Evolutionary conservation across 164 flowering plant species (phyloP).

Genomic region (Umbellularia californica): DNA sequence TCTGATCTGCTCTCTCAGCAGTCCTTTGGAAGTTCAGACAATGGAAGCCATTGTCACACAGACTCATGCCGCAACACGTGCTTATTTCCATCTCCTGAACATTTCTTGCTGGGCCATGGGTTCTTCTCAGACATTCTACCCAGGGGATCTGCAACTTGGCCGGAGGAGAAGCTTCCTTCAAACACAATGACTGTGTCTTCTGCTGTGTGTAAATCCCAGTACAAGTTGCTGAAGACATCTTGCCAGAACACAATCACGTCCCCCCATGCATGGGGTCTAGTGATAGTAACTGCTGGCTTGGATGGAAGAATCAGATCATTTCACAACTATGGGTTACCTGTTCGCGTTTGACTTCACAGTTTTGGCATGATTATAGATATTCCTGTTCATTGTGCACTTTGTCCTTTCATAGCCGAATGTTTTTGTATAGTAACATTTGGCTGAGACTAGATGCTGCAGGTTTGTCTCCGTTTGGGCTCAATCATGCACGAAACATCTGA

Average conservation of each 20-base stretch:
- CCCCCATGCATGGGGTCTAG: slow-evolving; percentile 78
- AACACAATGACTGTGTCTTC: slow-evolving; percentile 23
- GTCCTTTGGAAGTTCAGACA: slow-evolving; percentile 6
- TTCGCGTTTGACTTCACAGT: slow-evolving; percentile 32
- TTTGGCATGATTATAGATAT: neutral
- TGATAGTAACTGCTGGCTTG: slow-evolving; percentile 79
- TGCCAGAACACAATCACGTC: slow-evolving; percentile 40
- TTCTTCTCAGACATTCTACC: slow-evolving; percentile 46
- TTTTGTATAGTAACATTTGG: neutral
- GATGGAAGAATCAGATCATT: slow-evolving; percentile 79
- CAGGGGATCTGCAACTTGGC: slow-evolving; percentile 75
- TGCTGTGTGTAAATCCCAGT: slow-evolving; percentile 36
- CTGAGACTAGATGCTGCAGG: slow-evolving; percentile 1
- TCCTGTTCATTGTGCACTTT: neutral
- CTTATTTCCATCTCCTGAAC: slow-evolving; percentile 38
- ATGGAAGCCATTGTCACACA: slow-evolving; percentile 9
- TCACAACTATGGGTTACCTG: slow-evolving; percentile 78
- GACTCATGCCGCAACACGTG: slow-evolving; percentile 4
- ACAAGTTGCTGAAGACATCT: slow-evolving; percentile 57
- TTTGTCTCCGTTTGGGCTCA: neutral
- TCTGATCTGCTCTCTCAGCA: slow-evolving; percentile 16
- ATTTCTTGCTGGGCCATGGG: slow-evolving; percentile 40
- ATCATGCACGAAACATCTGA: neutral
- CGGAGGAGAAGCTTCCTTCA: slow-evolving; percentile 63
- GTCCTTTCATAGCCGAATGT: neutral